Evolutionary conservation across 225 moss, liverwort and hornwort species (phyloP).

Genomic region (Asterella californica): DNA sequence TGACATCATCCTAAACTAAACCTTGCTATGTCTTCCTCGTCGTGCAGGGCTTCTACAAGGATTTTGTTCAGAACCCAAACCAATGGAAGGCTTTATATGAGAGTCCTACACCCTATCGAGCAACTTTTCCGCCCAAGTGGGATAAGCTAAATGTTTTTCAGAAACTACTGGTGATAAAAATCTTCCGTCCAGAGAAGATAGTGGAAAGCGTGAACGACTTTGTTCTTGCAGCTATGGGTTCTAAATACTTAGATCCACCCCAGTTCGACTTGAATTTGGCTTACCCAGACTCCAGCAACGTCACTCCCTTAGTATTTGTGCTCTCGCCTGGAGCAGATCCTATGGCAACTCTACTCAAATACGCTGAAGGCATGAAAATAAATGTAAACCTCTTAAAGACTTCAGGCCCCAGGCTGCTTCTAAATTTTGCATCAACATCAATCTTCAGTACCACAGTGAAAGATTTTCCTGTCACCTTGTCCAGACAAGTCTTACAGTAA

Average conservation of each 20-base stretch:
- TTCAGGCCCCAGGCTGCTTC: neutral
- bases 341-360: constrained; percentile 66
- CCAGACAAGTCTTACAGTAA: neutral
- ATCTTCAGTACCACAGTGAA: too few relatives aligned
- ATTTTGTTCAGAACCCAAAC: constrained; percentile 44
- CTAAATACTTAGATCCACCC: constrained; percentile 60
- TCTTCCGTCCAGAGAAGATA: constrained; percentile 63
- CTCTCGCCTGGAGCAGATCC: constrained; percentile 75
- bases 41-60: constrained; percentile 45
- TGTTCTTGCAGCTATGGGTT: constrained; percentile 58
- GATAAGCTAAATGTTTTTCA: constrained; percentile 53
- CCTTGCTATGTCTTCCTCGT: neutral
- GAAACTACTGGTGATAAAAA: constrained; percentile 52
- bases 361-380: constrained; percentile 53
- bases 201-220: constrained; percentile 66
- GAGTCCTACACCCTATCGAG: constrained; percentile 55
- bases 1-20: too few relatives aligned
- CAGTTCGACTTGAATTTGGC: constrained; percentile 56
- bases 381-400: constrained; percentile 29
- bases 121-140: constrained; percentile 51
- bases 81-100: constrained; percentile 55
- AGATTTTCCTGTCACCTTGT: neutral
- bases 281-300: constrained; percentile 50
- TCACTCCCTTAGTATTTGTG: constrained; percentile 56
- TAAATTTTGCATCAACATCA: neutral